Evolutionary conservation across 352 stramenopile genomes (phyloP).

Genomic region (Elongisporangium senticosum): DNA sequence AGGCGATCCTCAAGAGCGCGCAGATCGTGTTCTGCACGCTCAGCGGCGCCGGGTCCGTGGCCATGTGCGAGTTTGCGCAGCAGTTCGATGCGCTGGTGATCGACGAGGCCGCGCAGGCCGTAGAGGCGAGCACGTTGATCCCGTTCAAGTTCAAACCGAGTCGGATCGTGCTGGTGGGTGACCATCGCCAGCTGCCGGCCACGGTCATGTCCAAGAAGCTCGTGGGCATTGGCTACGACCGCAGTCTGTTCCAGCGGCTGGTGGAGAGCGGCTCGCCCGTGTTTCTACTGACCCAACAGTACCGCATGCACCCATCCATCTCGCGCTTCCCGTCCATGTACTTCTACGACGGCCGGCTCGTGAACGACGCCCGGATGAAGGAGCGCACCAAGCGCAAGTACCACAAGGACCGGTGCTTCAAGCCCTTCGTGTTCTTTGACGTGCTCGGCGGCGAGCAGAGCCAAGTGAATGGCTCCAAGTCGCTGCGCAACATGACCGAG

Average conservation of each 20-base stretch:
- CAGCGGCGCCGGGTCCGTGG: conserved; percentile 67
- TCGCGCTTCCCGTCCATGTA: conserved; percentile 91
- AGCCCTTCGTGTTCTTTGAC: conserved; percentile 65
- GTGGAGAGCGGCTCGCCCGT: conserved; percentile 75
- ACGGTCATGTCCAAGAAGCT: conserved; percentile 94
- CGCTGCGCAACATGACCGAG: conserved; percentile 70
- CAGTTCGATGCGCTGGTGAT: conserved; percentile 97
- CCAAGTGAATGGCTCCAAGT: conserved; percentile 66
- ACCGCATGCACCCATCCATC: conserved; percentile 97
- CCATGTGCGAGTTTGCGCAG: conserved; percentile 86
- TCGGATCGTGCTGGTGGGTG: conserved; percentile 83
- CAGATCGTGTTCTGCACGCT: conserved; percentile 85
- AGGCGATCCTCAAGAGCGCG: conserved; percentile 65
- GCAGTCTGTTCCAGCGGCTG: conserved; percentile 96
- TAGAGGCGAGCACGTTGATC: conserved; percentile 96
- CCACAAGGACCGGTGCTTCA: conserved; percentile 35
- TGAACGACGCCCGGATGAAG: conserved; percentile 76
- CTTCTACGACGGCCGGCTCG: conserved; percentile 93
- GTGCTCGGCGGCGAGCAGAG: conserved; percentile 55
- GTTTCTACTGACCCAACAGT: conserved; percentile 94
- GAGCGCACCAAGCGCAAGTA: conserved; percentile 73
- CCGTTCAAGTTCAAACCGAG: conserved; percentile 91
- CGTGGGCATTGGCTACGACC: conserved; percentile 81
- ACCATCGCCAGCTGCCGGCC: conserved; percentile 97
- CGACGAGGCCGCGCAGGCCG: conserved; percentile 96